phyloP scores from a whole-genome alignment of 2,329 filamentous ascomycete species.

The Aureobasidium sp. region DNA sequence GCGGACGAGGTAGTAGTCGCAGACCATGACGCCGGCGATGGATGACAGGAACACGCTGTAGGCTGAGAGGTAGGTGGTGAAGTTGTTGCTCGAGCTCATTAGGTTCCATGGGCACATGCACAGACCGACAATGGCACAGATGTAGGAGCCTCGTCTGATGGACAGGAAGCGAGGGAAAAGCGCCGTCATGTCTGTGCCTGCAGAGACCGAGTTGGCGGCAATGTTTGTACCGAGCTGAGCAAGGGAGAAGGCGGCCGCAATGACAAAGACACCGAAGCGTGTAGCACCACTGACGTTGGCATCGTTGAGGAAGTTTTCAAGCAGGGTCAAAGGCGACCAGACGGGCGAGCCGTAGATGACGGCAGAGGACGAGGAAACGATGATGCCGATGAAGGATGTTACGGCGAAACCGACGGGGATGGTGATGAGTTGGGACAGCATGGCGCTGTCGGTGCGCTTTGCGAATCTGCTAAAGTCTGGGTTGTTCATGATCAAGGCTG shows the following conservation, averaged over 20 bases:
- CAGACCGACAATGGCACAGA: constrained; percentile 72
- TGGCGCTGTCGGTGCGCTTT: constrained; percentile 20
- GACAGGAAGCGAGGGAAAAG: constrained; percentile 46
- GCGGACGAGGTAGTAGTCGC: constrained; percentile 82
- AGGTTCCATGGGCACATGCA: constrained; percentile 85
- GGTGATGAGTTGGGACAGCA: constrained; percentile 30
- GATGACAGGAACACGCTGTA: constrained; percentile 90
- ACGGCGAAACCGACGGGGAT: constrained; percentile 43
- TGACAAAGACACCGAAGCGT: constrained; percentile 40
- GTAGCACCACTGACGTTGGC: constrained; percentile 30
- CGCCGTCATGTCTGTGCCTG: constrained; percentile 46
- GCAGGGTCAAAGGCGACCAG: constrained; percentile 36
- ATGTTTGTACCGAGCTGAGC: constrained; percentile 46
- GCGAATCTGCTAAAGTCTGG: constrained; percentile 27
- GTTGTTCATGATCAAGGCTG: constrained; percentile 14
- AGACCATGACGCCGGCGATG: constrained; percentile 85
- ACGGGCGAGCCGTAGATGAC: constrained; percentile 38
- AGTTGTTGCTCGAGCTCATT: constrained; percentile 64
- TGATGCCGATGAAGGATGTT: constrained; percentile 39
- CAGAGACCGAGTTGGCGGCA: constrained; percentile 44
- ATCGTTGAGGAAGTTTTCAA: constrained; percentile 32
- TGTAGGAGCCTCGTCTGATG: constrained; percentile 80
- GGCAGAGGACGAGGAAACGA: constrained; percentile 41
- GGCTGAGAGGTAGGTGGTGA: constrained; percentile 84
- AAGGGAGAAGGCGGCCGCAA: constrained; percentile 36